Percentiles rank a stretch among this genome's conserved stretches.
These are phyloP conservation scores for Russula lepida DNA, from an alignment of 768 basidiomycete genomes.

Conservation along the genomic window DNA sequence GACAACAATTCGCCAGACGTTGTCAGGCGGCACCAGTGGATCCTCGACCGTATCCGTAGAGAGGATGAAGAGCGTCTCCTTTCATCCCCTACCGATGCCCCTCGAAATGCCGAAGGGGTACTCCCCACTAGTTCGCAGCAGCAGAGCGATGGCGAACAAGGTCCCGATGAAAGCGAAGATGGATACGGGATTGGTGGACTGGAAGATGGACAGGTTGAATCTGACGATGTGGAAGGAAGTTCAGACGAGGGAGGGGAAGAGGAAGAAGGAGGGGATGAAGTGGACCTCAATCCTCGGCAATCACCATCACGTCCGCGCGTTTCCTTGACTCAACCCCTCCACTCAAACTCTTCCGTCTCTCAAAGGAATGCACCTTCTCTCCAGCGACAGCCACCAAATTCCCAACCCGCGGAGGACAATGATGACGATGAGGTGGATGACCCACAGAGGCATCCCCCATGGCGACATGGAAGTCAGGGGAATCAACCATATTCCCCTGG, in stretches of 20 bases:
- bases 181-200: not conserved
- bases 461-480: not conserved
- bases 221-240: not conserved
- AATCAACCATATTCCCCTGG: constrained; percentile 8
- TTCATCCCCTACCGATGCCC: not conserved
- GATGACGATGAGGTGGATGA: constrained; percentile 7
- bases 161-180: not conserved
- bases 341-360: constrained; percentile 8
- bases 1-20: constrained; percentile 18
- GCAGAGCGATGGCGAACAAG: not conserved
- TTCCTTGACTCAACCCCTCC: not conserved
- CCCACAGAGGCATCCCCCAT: not conserved
- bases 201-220: not conserved
- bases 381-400: constrained; percentile 7
- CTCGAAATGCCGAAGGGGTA: not conserved
- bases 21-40: constrained; percentile 19
- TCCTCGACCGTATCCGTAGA: constrained; percentile 19
- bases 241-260: constrained; percentile 8
- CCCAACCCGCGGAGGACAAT: not conserved
- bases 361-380: constrained; percentile 5
- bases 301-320: constrained; percentile 7
- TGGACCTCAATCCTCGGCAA: not conserved
- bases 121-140: constrained; percentile 3
- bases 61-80: not conserved
- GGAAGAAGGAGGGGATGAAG: constrained; percentile 3